Conservation (phyloP, 768 basidiomycete genomes). For the Termitomyces sp. region DNA sequence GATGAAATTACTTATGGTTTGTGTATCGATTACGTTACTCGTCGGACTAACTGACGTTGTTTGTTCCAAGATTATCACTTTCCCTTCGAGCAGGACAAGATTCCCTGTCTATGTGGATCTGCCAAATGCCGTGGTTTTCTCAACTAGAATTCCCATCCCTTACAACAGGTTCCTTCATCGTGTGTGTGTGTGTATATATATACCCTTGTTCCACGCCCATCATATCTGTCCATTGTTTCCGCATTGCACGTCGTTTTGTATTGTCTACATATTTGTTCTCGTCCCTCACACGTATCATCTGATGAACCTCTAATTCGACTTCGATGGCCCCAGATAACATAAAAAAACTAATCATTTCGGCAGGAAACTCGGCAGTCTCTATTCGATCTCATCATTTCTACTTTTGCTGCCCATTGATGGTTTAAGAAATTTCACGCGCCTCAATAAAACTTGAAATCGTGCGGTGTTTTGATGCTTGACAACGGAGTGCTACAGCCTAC, state of each 20-base stretch:
- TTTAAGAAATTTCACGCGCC: too few relatives aligned
- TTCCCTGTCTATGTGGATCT: conserved; percentile 88
- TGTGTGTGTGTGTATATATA: conserved; percentile 11
- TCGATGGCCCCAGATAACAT: not conserved
- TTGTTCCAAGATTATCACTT: conserved; percentile 86
- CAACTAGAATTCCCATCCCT: conserved; percentile 55
- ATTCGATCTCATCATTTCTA: not conserved
- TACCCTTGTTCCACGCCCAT: conserved; percentile 3
- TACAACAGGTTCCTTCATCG: not conserved
- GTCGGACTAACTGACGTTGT: not conserved
- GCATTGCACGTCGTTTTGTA: conserved; percentile 16
- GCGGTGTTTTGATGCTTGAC: not conserved
- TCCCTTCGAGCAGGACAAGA: conserved; percentile 97
- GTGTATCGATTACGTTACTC: conserved; percentile 18
- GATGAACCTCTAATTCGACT: conserved; percentile 5
- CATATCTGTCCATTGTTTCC: conserved; percentile 7
- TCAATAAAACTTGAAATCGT: too few relatives aligned
- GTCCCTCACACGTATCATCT: not conserved
- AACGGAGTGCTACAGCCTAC: not conserved
- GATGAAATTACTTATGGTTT: conserved; percentile 96
- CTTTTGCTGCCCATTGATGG: not conserved
- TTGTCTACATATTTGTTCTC: conserved; percentile 14
- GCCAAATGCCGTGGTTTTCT: conserved; percentile 91
- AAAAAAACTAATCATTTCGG: not conserved
- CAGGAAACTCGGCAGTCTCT: not conserved